Base-by-base conservation (phyloP, 2,329 filamentous ascomycete species). In the Zymoseptoria ardabiliae region DNA sequence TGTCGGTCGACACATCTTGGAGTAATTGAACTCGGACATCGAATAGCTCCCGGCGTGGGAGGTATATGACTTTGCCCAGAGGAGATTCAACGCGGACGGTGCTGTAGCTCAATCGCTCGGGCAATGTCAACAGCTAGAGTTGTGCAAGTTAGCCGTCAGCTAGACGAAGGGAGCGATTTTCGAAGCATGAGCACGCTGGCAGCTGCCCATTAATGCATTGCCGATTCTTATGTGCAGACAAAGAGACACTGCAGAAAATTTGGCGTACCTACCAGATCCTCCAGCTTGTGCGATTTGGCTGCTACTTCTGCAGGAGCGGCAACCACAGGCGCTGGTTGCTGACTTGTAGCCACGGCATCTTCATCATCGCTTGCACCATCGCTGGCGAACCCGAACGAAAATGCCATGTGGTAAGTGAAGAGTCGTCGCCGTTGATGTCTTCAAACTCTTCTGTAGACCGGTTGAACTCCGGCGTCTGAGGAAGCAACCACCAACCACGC, bases 21-120 rank as follows among this genome's bases (percentile, higher is more conserved):
- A 93, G 91, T 60, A 94, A 78, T 76, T 94, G 90, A 45, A 91
- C 81, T 35, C 88, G 82, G 48, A 93, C 86, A 70, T 94, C 90
- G 84, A 89, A 93, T 52, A 94, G 79, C 71, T 92, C 89, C 60
- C 90, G 83, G 48, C 89, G 84, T 0, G 89, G 89, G 7, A 94
- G 77, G 45, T 73, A 74, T 9, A 87, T 70, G 2, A 69, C 74
- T 53, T 76, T 74, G 9, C 80, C 81, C 62, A 83, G 78, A 50
- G 87, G 85, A 4, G 87, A 80, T 20, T 79, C 77, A 55, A 91
- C 80, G 7, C 77, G 74, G 19, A 91, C 74, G 11, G 79, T 80
- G 66, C 81, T 79, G 73, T 87, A 93, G 19, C 87, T 85, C 57
- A 94, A 81, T 72, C 89, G 89, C 58, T 87, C 89, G 0, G 90